Conservation (phyloP, 2,329 filamentous ascomycete species). For the Fusarium nisikadoi region DNA sequence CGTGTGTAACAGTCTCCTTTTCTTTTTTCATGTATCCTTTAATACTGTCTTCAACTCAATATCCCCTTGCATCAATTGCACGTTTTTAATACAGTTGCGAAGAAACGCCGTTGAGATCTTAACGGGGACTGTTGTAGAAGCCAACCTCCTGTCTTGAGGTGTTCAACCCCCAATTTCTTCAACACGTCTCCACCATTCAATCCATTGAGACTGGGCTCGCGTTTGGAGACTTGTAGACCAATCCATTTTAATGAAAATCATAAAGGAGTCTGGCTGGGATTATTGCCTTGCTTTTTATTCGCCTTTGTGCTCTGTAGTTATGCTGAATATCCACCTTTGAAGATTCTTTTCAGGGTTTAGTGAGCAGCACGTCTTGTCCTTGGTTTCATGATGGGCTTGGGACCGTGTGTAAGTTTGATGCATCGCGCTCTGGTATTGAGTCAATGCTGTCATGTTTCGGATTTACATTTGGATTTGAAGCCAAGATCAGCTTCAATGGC, state of each 20-base stretch:
- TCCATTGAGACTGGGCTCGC: slow-evolving; percentile 12
- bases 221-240: slow-evolving; percentile 28
- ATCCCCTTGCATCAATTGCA: neutral
- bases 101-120: neutral
- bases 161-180: slow-evolving; percentile 20
- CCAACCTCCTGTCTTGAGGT: slow-evolving; percentile 21
- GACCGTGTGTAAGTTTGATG: neutral
- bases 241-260: slow-evolving; percentile 13
- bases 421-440: neutral
- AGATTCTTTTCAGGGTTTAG: neutral
- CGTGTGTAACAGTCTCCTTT: neutral
- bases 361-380: neutral
- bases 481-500: neutral
- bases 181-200: slow-evolving; percentile 37
- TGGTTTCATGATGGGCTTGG: neutral
- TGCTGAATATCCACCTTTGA: neutral
- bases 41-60: neutral
- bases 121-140: slow-evolving; percentile 6
- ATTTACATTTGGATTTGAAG: rapidly evolving
- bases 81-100: neutral
- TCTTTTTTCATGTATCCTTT: neutral
- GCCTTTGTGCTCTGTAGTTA: neutral
- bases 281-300: slow-evolving; percentile 9
- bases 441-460: neutral
- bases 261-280: slow-evolving; percentile 11